These are phyloP conservation scores for Solanum bulbocastanum DNA, from an alignment of 257 asterid species.

Conservation along the genomic window DNA sequence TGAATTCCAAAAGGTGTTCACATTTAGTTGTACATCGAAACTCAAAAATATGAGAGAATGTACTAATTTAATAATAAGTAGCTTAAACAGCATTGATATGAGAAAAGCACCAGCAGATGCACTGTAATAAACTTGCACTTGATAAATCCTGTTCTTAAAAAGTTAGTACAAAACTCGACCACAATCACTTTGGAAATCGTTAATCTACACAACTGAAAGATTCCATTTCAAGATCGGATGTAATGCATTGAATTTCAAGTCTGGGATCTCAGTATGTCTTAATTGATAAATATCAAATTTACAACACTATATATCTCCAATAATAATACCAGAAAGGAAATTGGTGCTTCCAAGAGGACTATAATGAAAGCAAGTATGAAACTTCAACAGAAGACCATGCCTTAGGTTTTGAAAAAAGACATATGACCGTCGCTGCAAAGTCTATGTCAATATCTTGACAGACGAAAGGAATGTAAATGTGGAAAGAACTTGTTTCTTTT, in stretches of 20 bases:
- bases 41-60: neutral
- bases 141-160: neutral
- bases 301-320: neutral
- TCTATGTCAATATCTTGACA: neutral
- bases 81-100: neutral
- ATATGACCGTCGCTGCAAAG: neutral
- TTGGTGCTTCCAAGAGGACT: neutral
- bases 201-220: neutral
- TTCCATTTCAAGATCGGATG: neutral
- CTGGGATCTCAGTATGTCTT: neutral
- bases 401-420: neutral
- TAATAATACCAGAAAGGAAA: neutral
- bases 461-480: neutral
- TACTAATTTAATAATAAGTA: neutral
- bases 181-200: neutral
- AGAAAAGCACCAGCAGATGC: neutral
- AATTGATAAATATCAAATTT: neutral
- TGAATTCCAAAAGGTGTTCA: conserved; percentile 18
- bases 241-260: neutral
- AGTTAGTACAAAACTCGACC: neutral
- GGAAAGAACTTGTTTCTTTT: neutral
- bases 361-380: neutral
- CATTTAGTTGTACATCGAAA: neutral
- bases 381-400: neutral
- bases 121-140: neutral